Percentiles rank a stretch among this genome's conserved stretches.
phyloP scores from a whole-genome alignment of 768 basidiomycete genomes.

The Pseudohyphozyma bogoriensis region DNA sequence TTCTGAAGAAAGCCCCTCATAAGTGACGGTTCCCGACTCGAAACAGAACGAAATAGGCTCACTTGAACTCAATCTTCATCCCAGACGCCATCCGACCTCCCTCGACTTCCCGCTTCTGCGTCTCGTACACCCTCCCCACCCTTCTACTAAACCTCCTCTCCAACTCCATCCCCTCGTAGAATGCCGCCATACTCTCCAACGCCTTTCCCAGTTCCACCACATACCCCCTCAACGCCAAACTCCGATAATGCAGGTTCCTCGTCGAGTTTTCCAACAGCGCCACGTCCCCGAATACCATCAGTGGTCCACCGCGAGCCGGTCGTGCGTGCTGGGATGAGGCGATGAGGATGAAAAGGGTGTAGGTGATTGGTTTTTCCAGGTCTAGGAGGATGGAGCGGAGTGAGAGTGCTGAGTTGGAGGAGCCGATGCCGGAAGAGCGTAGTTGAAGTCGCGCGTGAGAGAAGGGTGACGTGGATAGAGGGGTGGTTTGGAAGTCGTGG shows the following conservation, averaged over 20 bases:
- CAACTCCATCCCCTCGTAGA: neutral
- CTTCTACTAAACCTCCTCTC: neutral
- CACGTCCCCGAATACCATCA: neutral
- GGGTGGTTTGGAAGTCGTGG: neutral
- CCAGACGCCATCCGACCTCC: neutral
- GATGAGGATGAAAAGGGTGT: neutral
- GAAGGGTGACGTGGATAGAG: neutral
- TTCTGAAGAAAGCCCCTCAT: no score
- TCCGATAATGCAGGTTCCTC: neutral
- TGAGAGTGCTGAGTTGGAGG: neutral
- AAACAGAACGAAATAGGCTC: neutral
- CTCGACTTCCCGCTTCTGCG: neutral
- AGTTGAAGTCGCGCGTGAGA: neutral
- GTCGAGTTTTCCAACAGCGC: neutral
- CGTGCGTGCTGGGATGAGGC: neutral
- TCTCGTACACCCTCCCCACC: neutral
- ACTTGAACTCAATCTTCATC: conserved; percentile 19
- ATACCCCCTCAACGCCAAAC: neutral
- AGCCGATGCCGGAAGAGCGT: neutral
- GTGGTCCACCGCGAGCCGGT: neutral
- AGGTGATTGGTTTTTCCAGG: neutral
- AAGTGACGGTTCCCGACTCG: no score
- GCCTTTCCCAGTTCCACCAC: neutral
- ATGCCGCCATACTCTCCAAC: neutral
- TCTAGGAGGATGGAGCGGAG: neutral